Conservation (phyloP, 192 early-diverging fungal genomes). For the Coemansia pectinata region DNA sequence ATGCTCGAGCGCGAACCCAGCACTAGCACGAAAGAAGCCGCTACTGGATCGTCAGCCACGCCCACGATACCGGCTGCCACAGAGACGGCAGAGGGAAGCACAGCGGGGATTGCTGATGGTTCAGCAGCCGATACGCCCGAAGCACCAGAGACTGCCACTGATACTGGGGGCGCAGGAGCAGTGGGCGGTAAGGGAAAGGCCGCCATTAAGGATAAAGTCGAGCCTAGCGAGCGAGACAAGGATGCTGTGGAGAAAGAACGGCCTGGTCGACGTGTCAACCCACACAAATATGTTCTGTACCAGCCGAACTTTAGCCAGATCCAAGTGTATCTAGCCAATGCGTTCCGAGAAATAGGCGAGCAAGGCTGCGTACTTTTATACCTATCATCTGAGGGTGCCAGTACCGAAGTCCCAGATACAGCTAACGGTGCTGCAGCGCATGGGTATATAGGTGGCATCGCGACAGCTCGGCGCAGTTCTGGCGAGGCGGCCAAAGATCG, state of each 20-base stretch:
- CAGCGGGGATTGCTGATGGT: background rate
- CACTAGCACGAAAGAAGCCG: background rate
- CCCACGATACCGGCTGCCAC: conserved; percentile 5
- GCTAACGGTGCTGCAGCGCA: background rate
- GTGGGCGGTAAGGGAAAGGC: background rate
- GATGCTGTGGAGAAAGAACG: conserved; percentile 13
- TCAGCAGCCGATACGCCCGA: conserved; percentile 5
- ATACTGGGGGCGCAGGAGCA: background rate
- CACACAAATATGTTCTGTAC: conserved; percentile 94
- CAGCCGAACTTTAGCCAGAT: conserved; percentile 89
- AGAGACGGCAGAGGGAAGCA: conserved; percentile 21
- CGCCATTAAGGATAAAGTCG: conserved; percentile 7
- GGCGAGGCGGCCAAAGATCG: conserved; percentile 35
- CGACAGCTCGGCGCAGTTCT: conserved; percentile 43
- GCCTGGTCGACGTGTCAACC: conserved; percentile 58
- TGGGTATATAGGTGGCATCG: conserved; percentile 50
- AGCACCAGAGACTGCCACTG: background rate
- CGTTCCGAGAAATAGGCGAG: conserved; percentile 88
- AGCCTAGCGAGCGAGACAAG: conserved; percentile 3
- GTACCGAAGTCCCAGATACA: background rate
- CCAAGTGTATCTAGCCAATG: conserved; percentile 87
- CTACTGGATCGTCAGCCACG: background rate
- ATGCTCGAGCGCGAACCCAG: conserved; percentile 69
- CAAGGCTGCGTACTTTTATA: conserved; percentile 87
- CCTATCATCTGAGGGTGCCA: conserved; percentile 81